Percentiles rank a stretch among this genome's conserved stretches.
Evolutionary conservation across 106 monocot species (phyloP).

Genomic region (Dioscorea alata): DNA sequence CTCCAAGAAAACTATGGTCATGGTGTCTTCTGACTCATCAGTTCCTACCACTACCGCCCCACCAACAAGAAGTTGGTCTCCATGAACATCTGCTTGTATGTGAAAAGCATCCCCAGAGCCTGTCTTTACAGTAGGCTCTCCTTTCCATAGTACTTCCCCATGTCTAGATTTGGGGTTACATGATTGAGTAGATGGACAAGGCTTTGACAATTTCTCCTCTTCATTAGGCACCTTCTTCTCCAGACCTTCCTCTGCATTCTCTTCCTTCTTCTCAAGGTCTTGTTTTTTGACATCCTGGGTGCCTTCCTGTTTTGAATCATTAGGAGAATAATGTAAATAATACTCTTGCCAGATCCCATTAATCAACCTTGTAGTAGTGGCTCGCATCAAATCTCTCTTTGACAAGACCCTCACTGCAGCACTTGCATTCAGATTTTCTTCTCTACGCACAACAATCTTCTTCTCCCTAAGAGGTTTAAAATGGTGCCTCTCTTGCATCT

Average conservation of each 20-base stretch:
- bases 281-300: constrained; percentile 30
- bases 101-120: constrained; percentile 67
- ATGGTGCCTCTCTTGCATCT: constrained; percentile 78
- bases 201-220: constrained; percentile 28
- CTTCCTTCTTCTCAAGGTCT: constrained; percentile 65
- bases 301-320: constrained; percentile 40
- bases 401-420: constrained; percentile 61
- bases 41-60: constrained; percentile 42
- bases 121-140: constrained; percentile 33
- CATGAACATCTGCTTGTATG: constrained; percentile 48
- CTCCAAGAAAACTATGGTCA: constrained; percentile 54
- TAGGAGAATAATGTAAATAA: constrained; percentile 61
- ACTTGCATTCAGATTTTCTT: constrained; percentile 78
- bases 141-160: constrained; percentile 63
- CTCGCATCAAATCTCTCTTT: constrained; percentile 81
- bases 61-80: constrained; percentile 42
- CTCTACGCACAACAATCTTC: constrained; percentile 53
- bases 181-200: constrained; percentile 15
- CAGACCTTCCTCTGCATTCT: constrained; percentile 69
- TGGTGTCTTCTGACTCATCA: constrained; percentile 37
- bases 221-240: constrained; percentile 24
- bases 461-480: constrained; percentile 80
- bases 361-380: constrained; percentile 86
- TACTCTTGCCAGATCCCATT: constrained; percentile 86
- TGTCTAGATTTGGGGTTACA: constrained; percentile 18